phyloP scores from a whole-genome alignment of 441 rosid genomes.

The Corymbia calophylla region DNA sequence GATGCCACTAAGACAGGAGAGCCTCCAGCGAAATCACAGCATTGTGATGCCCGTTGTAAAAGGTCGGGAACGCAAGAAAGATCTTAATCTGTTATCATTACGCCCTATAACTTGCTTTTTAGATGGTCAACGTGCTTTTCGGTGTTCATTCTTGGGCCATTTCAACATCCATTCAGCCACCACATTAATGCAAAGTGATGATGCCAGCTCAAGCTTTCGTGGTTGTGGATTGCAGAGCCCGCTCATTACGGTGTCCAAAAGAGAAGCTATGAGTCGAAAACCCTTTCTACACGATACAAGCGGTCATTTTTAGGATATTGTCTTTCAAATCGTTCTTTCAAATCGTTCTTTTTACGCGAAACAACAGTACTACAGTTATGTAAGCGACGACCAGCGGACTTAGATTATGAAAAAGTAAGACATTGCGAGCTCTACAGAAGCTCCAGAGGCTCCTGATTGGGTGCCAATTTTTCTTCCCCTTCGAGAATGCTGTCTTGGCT shows the following conservation, averaged over 20 bases:
- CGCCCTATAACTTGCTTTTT: background rate
- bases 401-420: background rate
- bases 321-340: background rate
- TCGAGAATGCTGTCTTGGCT: background rate
- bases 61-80: background rate
- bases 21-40: background rate
- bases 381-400: background rate
- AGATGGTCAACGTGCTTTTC: background rate
- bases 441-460: background rate
- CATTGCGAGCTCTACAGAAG: background rate
- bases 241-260: background rate
- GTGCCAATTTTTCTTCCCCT: background rate
- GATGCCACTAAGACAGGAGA: background rate
- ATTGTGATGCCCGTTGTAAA: background rate
- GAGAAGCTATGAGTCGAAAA: background rate
- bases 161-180: background rate
- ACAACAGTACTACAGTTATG: background rate
- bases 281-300: background rate
- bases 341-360: background rate
- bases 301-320: background rate
- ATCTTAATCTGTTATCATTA: background rate
- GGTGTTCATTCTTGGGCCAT: background rate
- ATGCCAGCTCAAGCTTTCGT: background rate
- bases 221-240: background rate
- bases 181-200: background rate